These are phyloP conservation scores for Silene vulgaris DNA, from an alignment of 179 eudicot genomes.

Conservation along the genomic window DNA sequence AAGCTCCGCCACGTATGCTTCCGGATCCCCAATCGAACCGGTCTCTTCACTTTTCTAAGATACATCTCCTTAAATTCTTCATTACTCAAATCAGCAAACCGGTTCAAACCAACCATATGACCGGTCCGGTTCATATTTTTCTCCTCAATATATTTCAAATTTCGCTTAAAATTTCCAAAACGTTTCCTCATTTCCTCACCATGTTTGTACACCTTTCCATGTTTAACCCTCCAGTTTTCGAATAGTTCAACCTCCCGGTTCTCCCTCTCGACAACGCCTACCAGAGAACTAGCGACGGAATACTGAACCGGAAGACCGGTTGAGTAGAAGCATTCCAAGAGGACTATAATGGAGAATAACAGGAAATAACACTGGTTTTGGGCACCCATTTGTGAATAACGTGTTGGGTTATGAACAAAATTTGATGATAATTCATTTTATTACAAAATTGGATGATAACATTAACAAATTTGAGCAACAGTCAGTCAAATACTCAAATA, in stretches of 20 bases:
- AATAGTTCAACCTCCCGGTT: conserved; percentile 34
- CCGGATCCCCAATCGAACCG: conserved; percentile 10
- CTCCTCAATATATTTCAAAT: conserved; percentile 44
- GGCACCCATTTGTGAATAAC: conserved; percentile 10
- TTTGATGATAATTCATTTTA: conserved; percentile 5
- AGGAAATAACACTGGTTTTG: neutral
- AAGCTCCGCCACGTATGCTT: conserved; percentile 6
- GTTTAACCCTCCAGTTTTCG: conserved; percentile 46
- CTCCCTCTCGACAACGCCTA: conserved; percentile 25
- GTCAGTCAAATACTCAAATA: conserved; percentile 12
- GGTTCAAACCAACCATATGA: conserved; percentile 49
- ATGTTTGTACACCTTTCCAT: conserved; percentile 39
- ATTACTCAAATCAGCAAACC: conserved; percentile 68
- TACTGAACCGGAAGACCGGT: conserved; percentile 33
- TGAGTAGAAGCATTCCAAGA: conserved; percentile 26
- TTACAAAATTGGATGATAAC: neutral
- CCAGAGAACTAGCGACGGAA: conserved; percentile 27
- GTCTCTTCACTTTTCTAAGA: conserved; percentile 18
- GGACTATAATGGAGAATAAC: conserved; percentile 21
- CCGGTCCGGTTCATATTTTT: conserved; percentile 33
- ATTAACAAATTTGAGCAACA: conserved; percentile 1
- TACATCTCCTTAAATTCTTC: conserved; percentile 49
- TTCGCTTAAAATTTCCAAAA: conserved; percentile 41
- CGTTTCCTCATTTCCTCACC: conserved; percentile 37
- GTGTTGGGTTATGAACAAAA: neutral